phyloP scores from a whole-genome alignment of 257 asterid species.

The Solanum sejunctum region DNA sequence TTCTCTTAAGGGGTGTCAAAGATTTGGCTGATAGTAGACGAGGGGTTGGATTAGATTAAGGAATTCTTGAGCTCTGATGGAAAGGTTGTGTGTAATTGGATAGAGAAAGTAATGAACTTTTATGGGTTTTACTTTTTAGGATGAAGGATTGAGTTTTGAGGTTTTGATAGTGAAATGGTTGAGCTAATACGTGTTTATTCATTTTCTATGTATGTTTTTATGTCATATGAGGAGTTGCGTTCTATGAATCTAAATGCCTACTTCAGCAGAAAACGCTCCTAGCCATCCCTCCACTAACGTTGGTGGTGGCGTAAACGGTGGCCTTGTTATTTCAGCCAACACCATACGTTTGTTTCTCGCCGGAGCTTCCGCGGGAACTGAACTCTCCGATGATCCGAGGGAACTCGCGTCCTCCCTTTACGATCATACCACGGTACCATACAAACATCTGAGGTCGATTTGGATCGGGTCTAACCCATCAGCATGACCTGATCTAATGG shows the following conservation, averaged over 20 bases:
- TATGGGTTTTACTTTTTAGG: background rate
- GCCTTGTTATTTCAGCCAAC: constrained; percentile 39
- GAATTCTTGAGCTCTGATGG: background rate
- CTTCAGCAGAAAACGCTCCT: background rate
- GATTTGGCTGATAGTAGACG: background rate
- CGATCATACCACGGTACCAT: constrained; percentile 34
- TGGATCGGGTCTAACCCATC: constrained; percentile 44
- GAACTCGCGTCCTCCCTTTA: constrained; percentile 43
- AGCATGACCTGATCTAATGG: constrained; percentile 30
- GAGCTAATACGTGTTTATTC: background rate
- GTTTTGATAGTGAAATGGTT: background rate
- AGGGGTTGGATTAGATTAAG: background rate
- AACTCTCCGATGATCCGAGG: constrained; percentile 40
- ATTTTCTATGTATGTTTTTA: background rate
- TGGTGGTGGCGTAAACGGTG: constrained; percentile 1
- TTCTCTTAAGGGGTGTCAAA: background rate
- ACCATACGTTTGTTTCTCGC: constrained; percentile 41
- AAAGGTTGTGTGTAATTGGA: background rate
- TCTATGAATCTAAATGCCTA: too few relatives aligned
- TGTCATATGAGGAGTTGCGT: too few relatives aligned
- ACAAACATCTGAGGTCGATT: constrained; percentile 45
- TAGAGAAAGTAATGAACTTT: background rate
- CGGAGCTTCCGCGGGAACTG: constrained; percentile 29
- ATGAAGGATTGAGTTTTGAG: background rate
- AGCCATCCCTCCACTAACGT: background rate